phyloP scores from a whole-genome alignment of 1,284 basidiomycete genomes.

The Xerocomus nothofagi region DNA sequence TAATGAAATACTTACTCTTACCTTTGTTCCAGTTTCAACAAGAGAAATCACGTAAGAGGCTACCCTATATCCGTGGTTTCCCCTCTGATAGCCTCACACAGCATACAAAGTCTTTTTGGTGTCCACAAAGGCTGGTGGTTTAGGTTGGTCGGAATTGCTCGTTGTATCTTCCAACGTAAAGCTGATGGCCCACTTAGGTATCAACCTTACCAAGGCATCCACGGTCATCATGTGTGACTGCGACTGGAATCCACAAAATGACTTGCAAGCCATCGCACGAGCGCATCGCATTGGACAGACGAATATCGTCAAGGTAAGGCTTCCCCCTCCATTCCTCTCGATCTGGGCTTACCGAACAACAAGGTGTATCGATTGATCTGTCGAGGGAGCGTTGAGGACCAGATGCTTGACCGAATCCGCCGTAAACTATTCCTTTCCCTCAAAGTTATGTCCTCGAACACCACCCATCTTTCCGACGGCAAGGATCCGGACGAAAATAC shows the following conservation, averaged over 20 bases:
- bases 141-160: constrained; percentile 49
- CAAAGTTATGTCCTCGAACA: constrained; percentile 52
- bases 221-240: constrained; percentile 80
- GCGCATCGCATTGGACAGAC: constrained; percentile 84
- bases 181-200: constrained; percentile 38
- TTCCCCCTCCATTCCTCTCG: not conserved
- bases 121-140: constrained; percentile 84
- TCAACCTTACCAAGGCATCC: constrained; percentile 83
- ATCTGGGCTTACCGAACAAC: not conserved
- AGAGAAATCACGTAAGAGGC: constrained; percentile 47
- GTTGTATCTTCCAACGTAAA: not conserved
- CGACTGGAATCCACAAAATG: constrained; percentile 82
- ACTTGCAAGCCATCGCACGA: constrained; percentile 85
- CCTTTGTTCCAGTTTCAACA: constrained; percentile 50
- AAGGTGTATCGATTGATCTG: constrained; percentile 60
- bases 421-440: constrained; percentile 63
- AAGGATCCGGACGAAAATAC: constrained; percentile 25
- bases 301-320: constrained; percentile 69
- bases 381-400: constrained; percentile 62
- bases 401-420: constrained; percentile 62
- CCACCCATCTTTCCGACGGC: constrained; percentile 21
- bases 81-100: constrained; percentile 34
- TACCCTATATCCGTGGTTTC: constrained; percentile 24
- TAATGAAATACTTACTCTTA: constrained; percentile 3
- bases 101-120: constrained; percentile 82